Evolutionary conservation across 257 asterid species (phyloP).

Genomic region (Ophiorrhiza pumila): DNA sequence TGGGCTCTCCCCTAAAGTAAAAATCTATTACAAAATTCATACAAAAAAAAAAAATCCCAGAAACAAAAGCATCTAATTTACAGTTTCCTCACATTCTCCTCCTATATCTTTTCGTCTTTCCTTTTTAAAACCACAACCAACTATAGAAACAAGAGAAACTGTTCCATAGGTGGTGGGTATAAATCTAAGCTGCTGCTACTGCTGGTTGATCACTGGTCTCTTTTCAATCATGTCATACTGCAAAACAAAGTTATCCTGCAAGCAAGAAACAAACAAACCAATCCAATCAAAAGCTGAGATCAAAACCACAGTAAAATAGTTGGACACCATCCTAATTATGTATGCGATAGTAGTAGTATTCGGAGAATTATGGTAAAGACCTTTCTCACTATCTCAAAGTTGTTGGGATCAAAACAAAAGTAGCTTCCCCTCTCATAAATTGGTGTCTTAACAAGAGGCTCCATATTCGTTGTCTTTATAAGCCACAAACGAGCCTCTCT

Average conservation of each 20-base stretch:
- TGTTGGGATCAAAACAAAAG: slow-evolving; percentile 66
- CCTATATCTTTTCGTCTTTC: slow-evolving; percentile 5
- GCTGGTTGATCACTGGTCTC: slow-evolving; percentile 53
- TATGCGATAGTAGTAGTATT: too few relatives aligned
- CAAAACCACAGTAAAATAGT: not conserved
- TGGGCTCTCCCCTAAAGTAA: not conserved
- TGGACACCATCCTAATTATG: not conserved
- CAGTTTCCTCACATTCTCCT: not conserved
- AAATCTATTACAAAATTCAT: not conserved
- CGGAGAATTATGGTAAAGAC: slow-evolving; percentile 28
- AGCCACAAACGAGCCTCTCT: slow-evolving; percentile 69
- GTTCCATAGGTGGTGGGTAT: not conserved
- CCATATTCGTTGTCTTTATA: slow-evolving; percentile 53
- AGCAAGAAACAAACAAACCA: slow-evolving; percentile 5
- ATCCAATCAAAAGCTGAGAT: not conserved
- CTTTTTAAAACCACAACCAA: not conserved
- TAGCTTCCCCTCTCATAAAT: slow-evolving; percentile 70
- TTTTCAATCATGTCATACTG: slow-evolving; percentile 69
- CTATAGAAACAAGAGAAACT: not conserved
- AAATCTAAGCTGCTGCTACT: slow-evolving; percentile 11
- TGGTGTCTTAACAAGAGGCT: slow-evolving; percentile 61
- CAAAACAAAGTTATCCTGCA: slow-evolving; percentile 75
- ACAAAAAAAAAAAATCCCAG: not conserved
- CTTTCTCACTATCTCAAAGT: slow-evolving; percentile 71
- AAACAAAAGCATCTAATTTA: not conserved